Percentiles rank a stretch among this genome's conserved stretches.
Evolutionary conservation across 352 stramenopile species (phyloP).

Genomic region (Paralagenidium karlingii): DNA sequence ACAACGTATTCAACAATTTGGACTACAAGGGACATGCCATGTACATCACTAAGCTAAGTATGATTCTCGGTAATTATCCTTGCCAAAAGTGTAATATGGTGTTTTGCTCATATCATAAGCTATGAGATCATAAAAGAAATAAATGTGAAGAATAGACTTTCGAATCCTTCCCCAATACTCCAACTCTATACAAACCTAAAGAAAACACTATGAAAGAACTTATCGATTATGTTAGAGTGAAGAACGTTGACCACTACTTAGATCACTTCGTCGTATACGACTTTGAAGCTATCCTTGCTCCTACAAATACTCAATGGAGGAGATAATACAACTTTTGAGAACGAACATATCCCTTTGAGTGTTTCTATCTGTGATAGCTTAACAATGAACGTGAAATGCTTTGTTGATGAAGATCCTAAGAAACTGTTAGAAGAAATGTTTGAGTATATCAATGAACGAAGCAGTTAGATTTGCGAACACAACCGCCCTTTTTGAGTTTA

Average conservation of each 20-base stretch:
- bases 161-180: conserved; percentile 1
- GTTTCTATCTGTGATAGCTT: conserved; percentile 7
- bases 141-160: too few relatives aligned
- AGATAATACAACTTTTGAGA: not conserved
- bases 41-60: too few relatives aligned
- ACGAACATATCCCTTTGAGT: conserved; percentile 3
- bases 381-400: not conserved
- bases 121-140: too few relatives aligned
- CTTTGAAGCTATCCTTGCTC: not conserved
- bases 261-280: conserved; percentile 6
- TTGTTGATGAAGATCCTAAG: conserved; percentile 2
- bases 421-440: conserved; percentile 4
- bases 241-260: conserved; percentile 9
- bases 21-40: too few relatives aligned
- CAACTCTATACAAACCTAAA: conserved; percentile 5
- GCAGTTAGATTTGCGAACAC: not conserved
- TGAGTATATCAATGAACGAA: too few relatives aligned
- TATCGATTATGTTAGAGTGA: conserved; percentile 5
- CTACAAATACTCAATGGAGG: conserved; percentile 1
- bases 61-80: too few relatives aligned
- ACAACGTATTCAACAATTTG: not conserved
- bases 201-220: conserved; percentile 5
- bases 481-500: conserved; percentile 1
- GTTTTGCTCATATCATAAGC: too few relatives aligned
- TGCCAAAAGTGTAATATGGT: too few relatives aligned